Conservation (phyloP, 2,329 filamentous ascomycete genomes). For the Penicillium sp. region DNA sequence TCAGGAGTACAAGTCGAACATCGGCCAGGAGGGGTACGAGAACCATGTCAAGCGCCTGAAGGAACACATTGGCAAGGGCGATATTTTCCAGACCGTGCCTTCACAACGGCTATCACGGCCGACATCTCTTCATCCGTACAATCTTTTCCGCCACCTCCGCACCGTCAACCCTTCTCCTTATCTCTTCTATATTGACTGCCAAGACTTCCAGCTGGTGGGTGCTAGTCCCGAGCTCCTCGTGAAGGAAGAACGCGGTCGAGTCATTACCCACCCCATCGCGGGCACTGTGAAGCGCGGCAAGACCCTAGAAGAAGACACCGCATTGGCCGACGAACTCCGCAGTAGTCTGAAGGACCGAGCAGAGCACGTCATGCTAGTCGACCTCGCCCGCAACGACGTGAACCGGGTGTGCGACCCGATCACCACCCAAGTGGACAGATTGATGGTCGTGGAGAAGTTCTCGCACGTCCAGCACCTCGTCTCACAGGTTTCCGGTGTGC, state of each 20-base stretch:
- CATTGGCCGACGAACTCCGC: slow-evolving; percentile 71
- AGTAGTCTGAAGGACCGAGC: slow-evolving; percentile 85
- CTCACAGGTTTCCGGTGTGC: slow-evolving; percentile 88
- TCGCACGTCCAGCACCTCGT: slow-evolving; percentile 97
- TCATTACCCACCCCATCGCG: slow-evolving; percentile 96
- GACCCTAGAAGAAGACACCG: slow-evolving; percentile 75
- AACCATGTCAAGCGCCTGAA: slow-evolving; percentile 81
- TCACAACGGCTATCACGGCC: slow-evolving; percentile 89
- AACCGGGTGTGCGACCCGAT: slow-evolving; percentile 91
- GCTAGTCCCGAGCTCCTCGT: slow-evolving; percentile 93
- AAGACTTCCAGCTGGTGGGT: slow-evolving; percentile 89
- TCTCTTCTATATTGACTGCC: slow-evolving; percentile 91
- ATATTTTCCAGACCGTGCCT: slow-evolving; percentile 97
- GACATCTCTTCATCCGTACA: slow-evolving; percentile 91
- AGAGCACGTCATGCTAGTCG: slow-evolving; percentile 96
- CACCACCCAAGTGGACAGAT: slow-evolving; percentile 82
- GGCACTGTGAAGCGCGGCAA: slow-evolving; percentile 88
- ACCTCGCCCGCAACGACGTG: slow-evolving; percentile 92
- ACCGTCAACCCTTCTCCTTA: slow-evolving; percentile 98
- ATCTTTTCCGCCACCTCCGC: slow-evolving; percentile 92
- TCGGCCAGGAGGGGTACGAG: slow-evolving; percentile 85
- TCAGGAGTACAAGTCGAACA: slow-evolving; percentile 85
- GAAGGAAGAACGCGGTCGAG: slow-evolving; percentile 78
- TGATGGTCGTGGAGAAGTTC: slow-evolving; percentile 94
- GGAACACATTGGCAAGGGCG: slow-evolving; percentile 82